These are phyloP conservation scores for Arabis hirsuta DNA, from an alignment of 345 rosid genomes.

Conservation along the genomic window DNA sequence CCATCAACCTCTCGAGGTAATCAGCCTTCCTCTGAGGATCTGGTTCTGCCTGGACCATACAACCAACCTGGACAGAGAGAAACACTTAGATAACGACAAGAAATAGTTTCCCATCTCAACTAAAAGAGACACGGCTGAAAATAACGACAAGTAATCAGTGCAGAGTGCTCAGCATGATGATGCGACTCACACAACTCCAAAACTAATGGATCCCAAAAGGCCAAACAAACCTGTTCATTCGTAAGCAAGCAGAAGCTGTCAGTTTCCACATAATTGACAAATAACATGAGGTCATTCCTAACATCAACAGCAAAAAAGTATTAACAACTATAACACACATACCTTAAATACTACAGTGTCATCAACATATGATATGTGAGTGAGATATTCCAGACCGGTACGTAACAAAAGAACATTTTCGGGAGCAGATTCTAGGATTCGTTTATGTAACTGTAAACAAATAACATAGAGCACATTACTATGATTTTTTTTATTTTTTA, in stretches of 20 bases:
- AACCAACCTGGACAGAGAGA: conserved; percentile 63
- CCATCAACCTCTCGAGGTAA: conserved; percentile 90
- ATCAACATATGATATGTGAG: conserved; percentile 88
- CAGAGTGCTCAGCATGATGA: conserved; percentile 18
- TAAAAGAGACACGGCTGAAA: conserved; percentile 5
- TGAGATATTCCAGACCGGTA: conserved; percentile 84
- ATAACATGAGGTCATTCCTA: conserved; percentile 5
- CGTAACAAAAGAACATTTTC: conserved; percentile 65
- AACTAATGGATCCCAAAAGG: conserved; percentile 92
- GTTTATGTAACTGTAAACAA: conserved; percentile 70
- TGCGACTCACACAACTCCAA: conserved; percentile 78
- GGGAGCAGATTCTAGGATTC: conserved; percentile 70
- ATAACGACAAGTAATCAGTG: conserved; percentile 29
- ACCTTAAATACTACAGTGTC: conserved; percentile 99
- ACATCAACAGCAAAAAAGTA: conserved; percentile 6
- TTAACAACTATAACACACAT: conserved; percentile 13
- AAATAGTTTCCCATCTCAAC: conserved; percentile 17
- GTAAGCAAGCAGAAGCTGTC: conserved; percentile 29
- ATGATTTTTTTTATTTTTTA: too few relatives aligned
- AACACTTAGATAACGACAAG: conserved; percentile 2
- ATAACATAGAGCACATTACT: not conserved
- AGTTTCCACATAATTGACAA: conserved; percentile 25
- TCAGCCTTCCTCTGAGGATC: conserved; percentile 93
- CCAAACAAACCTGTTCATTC: conserved; percentile 85
- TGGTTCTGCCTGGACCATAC: conserved; percentile 96